Evolutionary conservation across 495 filamentous ascomycete genomes (phyloP).

Genomic region (Neurospora sp.): DNA sequence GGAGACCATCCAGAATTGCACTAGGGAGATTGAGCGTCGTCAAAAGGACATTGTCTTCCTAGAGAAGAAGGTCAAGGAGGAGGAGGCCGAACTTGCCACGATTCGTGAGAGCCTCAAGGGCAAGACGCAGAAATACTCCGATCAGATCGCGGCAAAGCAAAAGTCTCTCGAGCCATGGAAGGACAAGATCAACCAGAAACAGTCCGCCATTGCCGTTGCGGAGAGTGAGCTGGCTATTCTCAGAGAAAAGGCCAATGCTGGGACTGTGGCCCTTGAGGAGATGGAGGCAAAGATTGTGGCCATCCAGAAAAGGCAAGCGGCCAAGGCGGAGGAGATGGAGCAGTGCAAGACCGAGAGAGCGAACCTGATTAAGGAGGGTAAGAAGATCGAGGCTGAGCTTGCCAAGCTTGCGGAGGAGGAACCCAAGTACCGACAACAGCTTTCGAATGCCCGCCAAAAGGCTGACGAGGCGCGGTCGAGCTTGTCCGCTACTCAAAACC

Average conservation of each 20-base stretch:
- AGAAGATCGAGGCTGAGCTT: conserved; percentile 58
- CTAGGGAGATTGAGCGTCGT: conserved; percentile 67
- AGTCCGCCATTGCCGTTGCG: conserved; percentile 84
- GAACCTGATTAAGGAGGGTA: conserved; percentile 62
- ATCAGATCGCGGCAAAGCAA: conserved; percentile 85
- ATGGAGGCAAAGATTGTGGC: conserved; percentile 65
- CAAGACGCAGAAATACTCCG: conserved; percentile 88
- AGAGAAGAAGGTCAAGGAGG: conserved; percentile 61
- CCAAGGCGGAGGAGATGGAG: conserved; percentile 66
- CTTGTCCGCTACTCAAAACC: conserved; percentile 78
- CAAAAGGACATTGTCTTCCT: conserved; percentile 57
- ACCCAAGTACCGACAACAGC: conserved; percentile 64
- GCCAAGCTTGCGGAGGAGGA: conserved; percentile 64
- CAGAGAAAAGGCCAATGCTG: conserved; percentile 76
- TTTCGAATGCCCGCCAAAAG: conserved; percentile 83
- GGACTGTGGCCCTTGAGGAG: conserved; percentile 72
- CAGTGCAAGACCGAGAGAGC: conserved; percentile 62
- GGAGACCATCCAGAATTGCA: conserved; percentile 65
- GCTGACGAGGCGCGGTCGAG: conserved; percentile 91
- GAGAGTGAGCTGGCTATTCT: conserved; percentile 90
- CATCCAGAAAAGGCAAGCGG: conserved; percentile 57
- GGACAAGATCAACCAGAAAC: conserved; percentile 90
- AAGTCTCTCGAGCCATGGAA: conserved; percentile 95
- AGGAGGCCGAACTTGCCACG: conserved; percentile 69
- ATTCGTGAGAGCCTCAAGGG: conserved; percentile 84